A percentile compares a stretch with the other conserved stretches of the same genome.
Evolutionary conservation across 768 basidiomycete genomes (phyloP).

Genomic region (Boletus huronensis): DNA sequence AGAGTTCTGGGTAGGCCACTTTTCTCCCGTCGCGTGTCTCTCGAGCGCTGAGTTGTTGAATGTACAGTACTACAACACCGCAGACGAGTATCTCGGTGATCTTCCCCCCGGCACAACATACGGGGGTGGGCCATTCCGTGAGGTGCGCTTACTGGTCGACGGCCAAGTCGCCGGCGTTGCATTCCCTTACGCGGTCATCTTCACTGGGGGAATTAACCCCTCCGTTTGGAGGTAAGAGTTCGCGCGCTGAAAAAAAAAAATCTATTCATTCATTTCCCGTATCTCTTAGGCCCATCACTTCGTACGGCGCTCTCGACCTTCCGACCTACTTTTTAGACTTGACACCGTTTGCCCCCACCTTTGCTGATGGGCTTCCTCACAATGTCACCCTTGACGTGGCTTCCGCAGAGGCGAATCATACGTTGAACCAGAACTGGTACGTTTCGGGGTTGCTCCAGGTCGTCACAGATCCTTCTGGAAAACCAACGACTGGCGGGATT

Average conservation of each 20-base stretch:
- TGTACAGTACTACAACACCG: constrained; percentile 61
- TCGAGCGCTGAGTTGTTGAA: background rate
- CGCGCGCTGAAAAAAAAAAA: background rate
- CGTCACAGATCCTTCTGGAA: constrained; percentile 56
- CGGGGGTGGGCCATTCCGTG: constrained; percentile 55
- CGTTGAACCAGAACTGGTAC: constrained; percentile 75
- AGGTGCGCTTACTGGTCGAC: constrained; percentile 59
- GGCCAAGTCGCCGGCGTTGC: constrained; percentile 51
- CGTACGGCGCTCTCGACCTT: constrained; percentile 73
- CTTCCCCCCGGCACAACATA: constrained; percentile 50
- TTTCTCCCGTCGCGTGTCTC: background rate
- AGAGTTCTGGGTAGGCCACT: constrained; percentile 69
- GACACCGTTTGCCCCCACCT: constrained; percentile 70
- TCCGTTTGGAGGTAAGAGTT: constrained; percentile 57
- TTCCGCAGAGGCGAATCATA: constrained; percentile 62
- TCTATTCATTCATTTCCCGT: background rate
- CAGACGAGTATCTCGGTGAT: constrained; percentile 53
- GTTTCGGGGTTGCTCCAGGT: constrained; percentile 70
- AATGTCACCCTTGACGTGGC: constrained; percentile 69
- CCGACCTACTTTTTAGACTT: constrained; percentile 77
- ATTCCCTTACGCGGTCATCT: constrained; percentile 60
- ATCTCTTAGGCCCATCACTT: constrained; percentile 57
- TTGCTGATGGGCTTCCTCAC: constrained; percentile 68
- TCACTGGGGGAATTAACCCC: constrained; percentile 73
- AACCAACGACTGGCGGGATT: constrained; percentile 67